These are phyloP conservation scores for Nitzschia inconspicua DNA, from an alignment of 108 stramenopile genomes.

Conservation along the genomic window DNA sequence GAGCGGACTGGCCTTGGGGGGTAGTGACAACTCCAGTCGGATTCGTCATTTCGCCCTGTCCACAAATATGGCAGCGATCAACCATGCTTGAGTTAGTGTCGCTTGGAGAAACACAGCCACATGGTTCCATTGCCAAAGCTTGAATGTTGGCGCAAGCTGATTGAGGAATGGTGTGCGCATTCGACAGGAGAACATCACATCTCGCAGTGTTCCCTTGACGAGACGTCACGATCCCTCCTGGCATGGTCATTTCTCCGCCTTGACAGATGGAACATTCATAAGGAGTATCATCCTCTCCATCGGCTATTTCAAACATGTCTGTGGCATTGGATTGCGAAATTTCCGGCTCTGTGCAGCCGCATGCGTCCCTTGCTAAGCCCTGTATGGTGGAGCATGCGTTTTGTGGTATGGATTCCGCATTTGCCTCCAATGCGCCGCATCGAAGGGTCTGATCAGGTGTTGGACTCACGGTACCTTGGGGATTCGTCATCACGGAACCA, in stretches of 20 bases:
- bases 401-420: not conserved
- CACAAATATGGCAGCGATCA: not conserved
- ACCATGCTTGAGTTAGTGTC: not conserved
- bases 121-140: not conserved
- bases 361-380: not conserved
- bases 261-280: slow-evolving; percentile 19
- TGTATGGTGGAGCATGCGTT: not conserved
- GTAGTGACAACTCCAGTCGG: not conserved
- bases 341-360: not conserved
- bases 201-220: not conserved
- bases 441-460: not conserved
- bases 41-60: not conserved
- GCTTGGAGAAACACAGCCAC: not conserved
- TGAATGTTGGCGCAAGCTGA: slow-evolving; percentile 1
- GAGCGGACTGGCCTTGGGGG: not conserved
- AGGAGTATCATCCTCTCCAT: not conserved
- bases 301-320: too few species aligned
- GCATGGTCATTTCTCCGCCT: slow-evolving; percentile 9
- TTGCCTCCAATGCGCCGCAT: not conserved
- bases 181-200: not conserved
- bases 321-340: not conserved
- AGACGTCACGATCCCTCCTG: slow-evolving; percentile 11
- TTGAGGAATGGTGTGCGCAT: not conserved
- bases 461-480: slow-evolving; percentile 3
- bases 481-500: slow-evolving; percentile 5